Percentiles rank a stretch among this genome's conserved stretches.
These are phyloP conservation scores for Malus sylvestris DNA, from an alignment of 306 rosid species.

Conservation along the genomic window DNA sequence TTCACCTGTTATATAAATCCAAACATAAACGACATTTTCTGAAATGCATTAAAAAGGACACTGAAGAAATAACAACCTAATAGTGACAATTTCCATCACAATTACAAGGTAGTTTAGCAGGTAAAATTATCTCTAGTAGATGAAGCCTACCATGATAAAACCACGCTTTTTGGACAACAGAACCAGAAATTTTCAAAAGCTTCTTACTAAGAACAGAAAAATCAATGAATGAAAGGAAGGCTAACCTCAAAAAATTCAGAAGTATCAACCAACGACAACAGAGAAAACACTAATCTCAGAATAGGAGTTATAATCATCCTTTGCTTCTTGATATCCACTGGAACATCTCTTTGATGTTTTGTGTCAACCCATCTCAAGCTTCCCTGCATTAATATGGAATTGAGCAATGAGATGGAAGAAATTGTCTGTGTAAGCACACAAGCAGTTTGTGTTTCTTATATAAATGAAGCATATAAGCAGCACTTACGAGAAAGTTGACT, in stretches of 20 bases:
- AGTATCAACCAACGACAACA: slow-evolving; percentile 75
- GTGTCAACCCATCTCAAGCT: slow-evolving; percentile 61
- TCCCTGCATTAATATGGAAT: slow-evolving; percentile 48
- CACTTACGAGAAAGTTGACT: slow-evolving; percentile 48
- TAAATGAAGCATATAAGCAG: background rate
- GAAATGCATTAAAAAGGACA: background rate
- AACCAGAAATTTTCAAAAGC: background rate
- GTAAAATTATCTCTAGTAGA: background rate
- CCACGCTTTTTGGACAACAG: background rate
- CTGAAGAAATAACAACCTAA: background rate
- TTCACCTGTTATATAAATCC: slow-evolving; percentile 49
- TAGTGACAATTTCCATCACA: background rate
- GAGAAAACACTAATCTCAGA: slow-evolving; percentile 74
- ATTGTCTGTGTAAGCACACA: slow-evolving; percentile 1
- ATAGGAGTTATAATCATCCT: slow-evolving; percentile 58
- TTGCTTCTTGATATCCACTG: slow-evolving; percentile 64
- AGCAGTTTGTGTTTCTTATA: background rate
- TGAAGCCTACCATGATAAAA: background rate
- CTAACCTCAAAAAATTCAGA: slow-evolving; percentile 89
- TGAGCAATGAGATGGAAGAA: background rate
- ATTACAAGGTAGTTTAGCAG: background rate
- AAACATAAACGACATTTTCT: slow-evolving; percentile 1
- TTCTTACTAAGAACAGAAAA: background rate
- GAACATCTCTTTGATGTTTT: slow-evolving; percentile 50
- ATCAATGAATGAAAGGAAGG: background rate